Conservation (phyloP, 768 basidiomycete genomes). For the Favolaschia claudopus region DNA sequence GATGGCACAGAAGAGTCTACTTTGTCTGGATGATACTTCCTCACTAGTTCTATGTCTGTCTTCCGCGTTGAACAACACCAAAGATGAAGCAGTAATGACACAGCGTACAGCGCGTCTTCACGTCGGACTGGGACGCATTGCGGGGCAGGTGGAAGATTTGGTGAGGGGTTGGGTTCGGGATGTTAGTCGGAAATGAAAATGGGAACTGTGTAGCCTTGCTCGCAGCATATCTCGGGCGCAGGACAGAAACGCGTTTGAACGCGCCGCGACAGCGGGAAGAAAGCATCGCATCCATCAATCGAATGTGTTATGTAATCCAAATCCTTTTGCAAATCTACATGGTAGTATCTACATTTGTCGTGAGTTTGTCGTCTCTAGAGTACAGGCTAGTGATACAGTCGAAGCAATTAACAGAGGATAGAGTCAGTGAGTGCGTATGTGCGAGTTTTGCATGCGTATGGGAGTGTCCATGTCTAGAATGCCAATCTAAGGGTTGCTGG, state of each 20-base stretch:
- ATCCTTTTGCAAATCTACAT: too few species aligned
- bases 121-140: slow-evolving; percentile 57
- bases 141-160: slow-evolving; percentile 69
- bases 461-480: not conserved
- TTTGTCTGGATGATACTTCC: slow-evolving; percentile 82
- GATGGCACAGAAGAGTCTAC: slow-evolving; percentile 47
- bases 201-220: slow-evolving; percentile 39
- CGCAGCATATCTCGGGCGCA: not conserved
- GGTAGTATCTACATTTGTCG: not conserved
- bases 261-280: not conserved
- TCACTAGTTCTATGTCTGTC: slow-evolving; percentile 80
- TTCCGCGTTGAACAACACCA: slow-evolving; percentile 6
- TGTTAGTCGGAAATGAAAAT: slow-evolving; percentile 62
- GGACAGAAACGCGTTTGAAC: not conserved
- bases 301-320: too few species aligned
- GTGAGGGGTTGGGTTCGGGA: slow-evolving; percentile 62
- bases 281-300: too few species aligned
- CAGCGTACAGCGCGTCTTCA: slow-evolving; percentile 65
- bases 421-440: not conserved
- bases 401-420: slow-evolving; percentile 17
- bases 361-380: not conserved
- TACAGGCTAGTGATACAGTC: slow-evolving; percentile 17
- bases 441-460: not conserved
- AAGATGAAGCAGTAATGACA: not conserved
- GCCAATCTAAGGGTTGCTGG: slow-evolving; percentile 15